phyloP scores from a whole-genome alignment of 108 stramenopile genomes.

The Skeletonema menzelii region DNA sequence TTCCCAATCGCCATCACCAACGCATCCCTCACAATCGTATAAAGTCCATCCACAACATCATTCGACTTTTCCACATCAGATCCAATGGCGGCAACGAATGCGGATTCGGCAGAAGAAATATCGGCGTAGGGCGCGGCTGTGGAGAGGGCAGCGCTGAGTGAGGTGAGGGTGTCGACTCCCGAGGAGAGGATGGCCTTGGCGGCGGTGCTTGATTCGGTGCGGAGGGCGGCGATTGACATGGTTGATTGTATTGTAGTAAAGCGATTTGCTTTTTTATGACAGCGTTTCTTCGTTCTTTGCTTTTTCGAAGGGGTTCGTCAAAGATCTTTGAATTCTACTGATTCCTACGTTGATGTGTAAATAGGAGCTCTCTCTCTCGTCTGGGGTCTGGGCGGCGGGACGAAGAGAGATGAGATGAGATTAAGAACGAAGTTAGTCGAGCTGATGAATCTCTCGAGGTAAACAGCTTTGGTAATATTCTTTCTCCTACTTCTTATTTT shows the following conservation, averaged over 20 bases:
- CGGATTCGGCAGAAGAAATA: slow-evolving; percentile 25
- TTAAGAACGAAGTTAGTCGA: too few species aligned
- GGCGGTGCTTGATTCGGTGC: slow-evolving; percentile 26
- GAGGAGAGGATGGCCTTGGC: slow-evolving; percentile 41
- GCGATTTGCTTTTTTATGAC: not conserved
- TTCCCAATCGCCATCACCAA: slow-evolving; percentile 16
- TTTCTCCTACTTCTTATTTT: too few species aligned
- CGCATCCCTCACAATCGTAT: slow-evolving; percentile 32
- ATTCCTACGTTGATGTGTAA: too few species aligned
- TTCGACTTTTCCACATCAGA: slow-evolving; percentile 21
- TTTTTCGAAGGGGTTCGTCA: too few species aligned
- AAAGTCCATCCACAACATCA: slow-evolving; percentile 30
- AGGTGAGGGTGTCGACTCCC: slow-evolving; percentile 29
- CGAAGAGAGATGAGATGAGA: too few species aligned
- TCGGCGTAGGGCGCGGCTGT: slow-evolving; percentile 10
- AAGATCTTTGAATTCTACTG: too few species aligned
- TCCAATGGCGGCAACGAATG: slow-evolving; percentile 25
- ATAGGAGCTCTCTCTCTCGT: too few species aligned
- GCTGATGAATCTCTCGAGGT: too few species aligned
- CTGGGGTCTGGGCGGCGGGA: too few species aligned
- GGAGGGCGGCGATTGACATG: slow-evolving; percentile 12
- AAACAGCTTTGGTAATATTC: too few species aligned
- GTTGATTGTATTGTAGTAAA: too few species aligned
- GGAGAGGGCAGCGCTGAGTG: slow-evolving; percentile 28
- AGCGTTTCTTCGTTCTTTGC: too few species aligned